Percentiles rank a stretch among this genome's conserved stretches.
These are phyloP conservation scores for Malus hybrid DNA, from an alignment of 331 rosid genomes.

Conservation along the genomic window DNA sequence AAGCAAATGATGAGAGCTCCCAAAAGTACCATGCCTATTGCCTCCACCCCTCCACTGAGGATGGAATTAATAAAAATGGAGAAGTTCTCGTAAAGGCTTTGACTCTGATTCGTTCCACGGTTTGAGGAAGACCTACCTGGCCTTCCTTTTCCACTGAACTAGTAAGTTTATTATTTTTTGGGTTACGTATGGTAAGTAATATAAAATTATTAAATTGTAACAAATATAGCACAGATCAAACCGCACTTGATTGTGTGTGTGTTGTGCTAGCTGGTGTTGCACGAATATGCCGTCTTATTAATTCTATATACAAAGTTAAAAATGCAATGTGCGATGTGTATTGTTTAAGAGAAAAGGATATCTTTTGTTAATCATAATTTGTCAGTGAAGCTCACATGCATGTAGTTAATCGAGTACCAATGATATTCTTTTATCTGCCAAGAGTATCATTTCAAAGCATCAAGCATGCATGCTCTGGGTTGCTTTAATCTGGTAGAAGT, in stretches of 20 bases:
- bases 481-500: neutral
- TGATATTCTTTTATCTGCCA: too few relatives aligned
- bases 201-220: neutral
- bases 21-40: neutral
- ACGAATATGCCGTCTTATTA: neutral
- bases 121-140: neutral
- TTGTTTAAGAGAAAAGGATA: neutral
- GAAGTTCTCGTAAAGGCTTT: neutral
- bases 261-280: slow-evolving; percentile 14
- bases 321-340: neutral
- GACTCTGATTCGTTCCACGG: slow-evolving; percentile 1
- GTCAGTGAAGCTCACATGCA: slow-evolving; percentile 1
- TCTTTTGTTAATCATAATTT: neutral
- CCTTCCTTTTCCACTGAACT: neutral
- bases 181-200: neutral
- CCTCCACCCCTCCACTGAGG: neutral
- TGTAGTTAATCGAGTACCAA: neutral
- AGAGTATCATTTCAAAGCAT: too few relatives aligned
- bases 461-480: neutral
- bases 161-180: neutral
- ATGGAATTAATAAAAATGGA: neutral
- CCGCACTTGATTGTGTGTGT: slow-evolving; percentile 2
- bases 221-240: neutral
- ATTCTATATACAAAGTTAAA: neutral
- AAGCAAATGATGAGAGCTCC: slow-evolving; percentile 4